Conservation (phyloP, 495 filamentous ascomycete genomes). For the Penicillium longicatenatum region DNA sequence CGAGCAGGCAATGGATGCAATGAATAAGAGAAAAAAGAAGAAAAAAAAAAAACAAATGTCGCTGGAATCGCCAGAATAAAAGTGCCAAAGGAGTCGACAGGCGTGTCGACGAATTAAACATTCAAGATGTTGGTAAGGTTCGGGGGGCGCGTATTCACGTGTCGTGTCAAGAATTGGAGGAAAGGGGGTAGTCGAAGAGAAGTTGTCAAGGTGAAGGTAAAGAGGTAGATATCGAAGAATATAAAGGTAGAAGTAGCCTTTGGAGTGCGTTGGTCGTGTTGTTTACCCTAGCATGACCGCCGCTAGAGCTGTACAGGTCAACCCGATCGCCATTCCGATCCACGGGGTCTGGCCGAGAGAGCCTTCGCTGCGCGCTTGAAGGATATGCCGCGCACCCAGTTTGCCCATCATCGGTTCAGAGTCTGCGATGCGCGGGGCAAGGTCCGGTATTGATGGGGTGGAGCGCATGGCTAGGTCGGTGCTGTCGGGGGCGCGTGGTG, state of each 20-base stretch:
- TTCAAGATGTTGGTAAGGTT: slow-evolving; percentile 5
- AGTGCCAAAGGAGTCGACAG: slow-evolving; percentile 2
- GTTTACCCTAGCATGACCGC: slow-evolving; percentile 47
- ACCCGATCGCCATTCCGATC: slow-evolving; percentile 51
- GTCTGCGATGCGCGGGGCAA: slow-evolving; percentile 3
- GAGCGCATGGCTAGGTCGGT: slow-evolving; percentile 29
- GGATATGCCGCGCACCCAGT: slow-evolving; percentile 21
- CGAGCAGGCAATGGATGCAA: slow-evolving; percentile 19
- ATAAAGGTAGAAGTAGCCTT: slow-evolving; percentile 19
- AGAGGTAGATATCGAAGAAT: slow-evolving; percentile 8
- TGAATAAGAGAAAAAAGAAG: too few relatives aligned
- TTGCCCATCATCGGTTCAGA: slow-evolving; percentile 6
- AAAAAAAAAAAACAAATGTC: slow-evolving; percentile 13
- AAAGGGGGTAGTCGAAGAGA: slow-evolving; percentile 19
- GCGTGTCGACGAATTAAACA: slow-evolving; percentile 13
- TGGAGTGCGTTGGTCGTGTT: neutral
- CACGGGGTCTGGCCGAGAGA: slow-evolving; percentile 49
- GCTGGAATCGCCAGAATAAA: slow-evolving; percentile 20
- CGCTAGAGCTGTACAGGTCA: slow-evolving; percentile 47
- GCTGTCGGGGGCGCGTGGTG: slow-evolving; percentile 23
- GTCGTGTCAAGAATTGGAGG: slow-evolving; percentile 10
- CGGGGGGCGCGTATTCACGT: slow-evolving; percentile 25
- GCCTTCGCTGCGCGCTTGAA: slow-evolving; percentile 46
- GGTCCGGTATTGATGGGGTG: slow-evolving; percentile 33
- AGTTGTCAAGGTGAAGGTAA: slow-evolving; percentile 18